Base-by-base conservation (phyloP, 306 rosid genomes). In the Neltuma alba region DNA sequence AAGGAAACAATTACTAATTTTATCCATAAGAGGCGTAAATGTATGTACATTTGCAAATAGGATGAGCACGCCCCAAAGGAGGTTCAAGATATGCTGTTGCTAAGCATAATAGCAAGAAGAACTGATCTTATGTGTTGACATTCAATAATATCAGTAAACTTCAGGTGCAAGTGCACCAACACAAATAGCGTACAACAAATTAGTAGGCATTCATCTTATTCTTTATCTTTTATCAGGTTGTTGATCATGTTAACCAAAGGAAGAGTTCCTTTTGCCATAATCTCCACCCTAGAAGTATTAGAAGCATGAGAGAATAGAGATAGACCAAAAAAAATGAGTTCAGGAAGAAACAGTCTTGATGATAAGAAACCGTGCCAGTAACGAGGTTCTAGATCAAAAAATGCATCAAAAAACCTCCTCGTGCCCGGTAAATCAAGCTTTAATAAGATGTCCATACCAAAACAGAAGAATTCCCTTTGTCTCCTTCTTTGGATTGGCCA, bases 291-390 rank as follows among this genome's bases (percentile, higher is more conserved):
- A 83, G 97, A 89, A 45, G 85, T 84, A 86, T 93, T 93, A 70
- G 96, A 93, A 79, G 99, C 99, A 82, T 86, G 91, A 74, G 97
- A 90, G 87, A 96, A 96, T 77, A 96, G 89, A 60, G 99, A 93
- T 25, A 90, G 84, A 67, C 99, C 97, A 41, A 96, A 96, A 83
- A 87, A 66, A 42, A 96, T 0, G 60, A 96, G 92, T 89, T 95
- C 97, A 0, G 96, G 99, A 81, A 95, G 96, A 79, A 90, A 91
- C 85, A 96, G 83, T 60, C 98, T 92, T 66, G 99, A 96, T 9
- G 99, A 96, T 78, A 93, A 89, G 88, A 93, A 96, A 68, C 97
- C 99, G 60, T 96, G 99, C 99, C 99, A 93, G 81, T 93, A 91
- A 82, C 33, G 97, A 57, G 99, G 99, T 82, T 95, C 96, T 36